Evolutionary conservation across 2,329 filamentous ascomycete genomes (phyloP).

Genomic region (Aspergillus transmontanensis): DNA sequence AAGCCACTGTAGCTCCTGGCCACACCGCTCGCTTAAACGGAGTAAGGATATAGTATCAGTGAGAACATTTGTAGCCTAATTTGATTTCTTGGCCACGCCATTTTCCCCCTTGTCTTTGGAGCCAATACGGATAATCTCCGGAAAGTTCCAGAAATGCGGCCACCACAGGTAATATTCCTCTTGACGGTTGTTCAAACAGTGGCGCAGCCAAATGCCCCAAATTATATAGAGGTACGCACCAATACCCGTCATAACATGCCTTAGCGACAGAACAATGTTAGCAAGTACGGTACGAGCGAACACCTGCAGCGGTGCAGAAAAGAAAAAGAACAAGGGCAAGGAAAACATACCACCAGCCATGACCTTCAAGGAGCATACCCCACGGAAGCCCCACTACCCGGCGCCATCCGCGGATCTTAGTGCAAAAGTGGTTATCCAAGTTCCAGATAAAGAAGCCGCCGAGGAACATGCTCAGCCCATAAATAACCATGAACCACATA

Average conservation of each 20-base stretch:
- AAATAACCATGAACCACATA: conserved; percentile 76
- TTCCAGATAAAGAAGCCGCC: conserved; percentile 77
- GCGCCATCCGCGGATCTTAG: conserved; percentile 65
- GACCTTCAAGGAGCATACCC: conserved; percentile 73
- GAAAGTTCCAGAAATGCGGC: conserved; percentile 64
- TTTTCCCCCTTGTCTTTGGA: conserved; percentile 19
- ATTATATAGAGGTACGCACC: conserved; percentile 83
- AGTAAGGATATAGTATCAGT: conserved; percentile 8
- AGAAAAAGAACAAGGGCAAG: conserved; percentile 1
- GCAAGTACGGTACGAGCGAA: conserved; percentile 8
- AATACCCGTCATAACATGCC: conserved; percentile 79
- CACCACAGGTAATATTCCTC: conserved; percentile 72
- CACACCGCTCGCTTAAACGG: neutral
- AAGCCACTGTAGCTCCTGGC: conserved; percentile 8
- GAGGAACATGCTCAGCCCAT: conserved; percentile 71
- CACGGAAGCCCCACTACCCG: conserved; percentile 73
- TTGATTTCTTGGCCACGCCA: conserved; percentile 34
- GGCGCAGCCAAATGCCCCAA: conserved; percentile 81
- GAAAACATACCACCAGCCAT: conserved; percentile 67
- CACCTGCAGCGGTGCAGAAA: neutral
- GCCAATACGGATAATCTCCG: conserved; percentile 51
- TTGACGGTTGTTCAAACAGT: conserved; percentile 72
- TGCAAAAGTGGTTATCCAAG: conserved; percentile 76
- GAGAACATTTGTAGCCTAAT: conserved; percentile 14
- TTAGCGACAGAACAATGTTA: conserved; percentile 25